phyloP scores from a whole-genome alignment of 2,329 filamentous ascomycete genomes.

The Didymella pinodella region DNA sequence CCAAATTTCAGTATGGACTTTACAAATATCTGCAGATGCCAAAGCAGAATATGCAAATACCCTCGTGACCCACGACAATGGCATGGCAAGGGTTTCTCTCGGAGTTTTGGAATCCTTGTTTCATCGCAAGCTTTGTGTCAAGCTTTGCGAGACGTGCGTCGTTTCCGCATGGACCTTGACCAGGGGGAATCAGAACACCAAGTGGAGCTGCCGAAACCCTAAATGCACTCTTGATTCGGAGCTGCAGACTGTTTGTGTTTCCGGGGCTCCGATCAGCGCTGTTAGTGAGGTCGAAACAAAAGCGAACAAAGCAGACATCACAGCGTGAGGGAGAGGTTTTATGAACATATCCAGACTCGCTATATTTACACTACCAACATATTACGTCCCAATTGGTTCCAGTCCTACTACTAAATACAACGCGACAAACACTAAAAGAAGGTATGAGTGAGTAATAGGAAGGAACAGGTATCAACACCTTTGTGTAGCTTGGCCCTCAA shows the following conservation, averaged over 20 bases:
- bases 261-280: not conserved
- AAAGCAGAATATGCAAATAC: not conserved
- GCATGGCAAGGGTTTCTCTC: not conserved
- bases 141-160: slow-evolving; percentile 20
- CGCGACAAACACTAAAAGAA: slow-evolving; percentile 21
- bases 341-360: slow-evolving; percentile 24
- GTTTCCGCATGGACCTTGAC: slow-evolving; percentile 12
- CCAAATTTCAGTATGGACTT: no score
- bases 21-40: not conserved
- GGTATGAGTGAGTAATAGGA: slow-evolving; percentile 24
- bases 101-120: slow-evolving; percentile 6
- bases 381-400: slow-evolving; percentile 19
- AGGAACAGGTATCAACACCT: slow-evolving; percentile 16
- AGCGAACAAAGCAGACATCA: slow-evolving; percentile 1
- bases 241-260: slow-evolving; percentile 1
- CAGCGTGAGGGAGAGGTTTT: not conserved
- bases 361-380: slow-evolving; percentile 22
- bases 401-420: slow-evolving; percentile 17
- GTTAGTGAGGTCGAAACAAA: not conserved
- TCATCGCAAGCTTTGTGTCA: slow-evolving; percentile 9
- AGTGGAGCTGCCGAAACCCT: slow-evolving; percentile 9
- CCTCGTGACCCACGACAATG: not conserved
- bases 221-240: not conserved
- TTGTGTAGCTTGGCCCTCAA: slow-evolving; percentile 7
- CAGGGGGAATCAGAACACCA: not conserved